Base-by-base conservation (phyloP, 2,329 filamentous ascomycete species). In the Arthrobotrys pseudoclavata region DNA sequence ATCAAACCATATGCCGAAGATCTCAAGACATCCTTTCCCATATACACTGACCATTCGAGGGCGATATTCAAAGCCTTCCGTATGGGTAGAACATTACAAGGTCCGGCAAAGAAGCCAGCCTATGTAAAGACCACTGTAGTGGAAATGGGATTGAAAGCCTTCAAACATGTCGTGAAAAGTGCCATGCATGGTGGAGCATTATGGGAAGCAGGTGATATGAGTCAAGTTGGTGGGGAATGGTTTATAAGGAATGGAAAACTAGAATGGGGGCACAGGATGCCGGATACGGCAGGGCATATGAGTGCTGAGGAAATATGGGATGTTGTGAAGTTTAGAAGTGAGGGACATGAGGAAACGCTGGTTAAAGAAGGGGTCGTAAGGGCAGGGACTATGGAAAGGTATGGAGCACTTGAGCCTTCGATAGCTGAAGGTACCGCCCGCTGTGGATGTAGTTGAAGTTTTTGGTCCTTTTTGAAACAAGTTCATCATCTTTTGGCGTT, bases 261-360 rank as follows among this genome's bases (percentile, higher is more conserved):
- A 20, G 72, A 76, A 45, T 76, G 72, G 72, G 72, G 72, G 2
- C 72, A 76, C 52, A 50, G 72, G 24, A 76, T 76, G 72, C 72
- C 66, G 5, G 72, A 76, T 67, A 76, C 72, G 4, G 72, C 72
- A 6, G 72, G 72, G 13, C 72, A 76, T 29, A 76, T 76, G 72
- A 76, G 72, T 12, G 66, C 72, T 13, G 72, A 76, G 42, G 72
- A 76, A 52, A 76, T 76, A 66, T 76, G 72, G 72, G 72, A 76
- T 55, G 72, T 76, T 31, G 72, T 70, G 4, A 76, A 70, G 42
- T 76, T 76, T 47, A 70, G 72, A 37, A 64, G 20, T 22, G 72
- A 70, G 20, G n/a, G 55, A 18, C n/a, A 20, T 26, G 42, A 60
- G 4, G 66, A 61, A 18, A 70, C 72, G 12, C 48, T 34, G 22